Base-by-base conservation (phyloP, 2,329 filamentous ascomycete genomes). In the Trichophaea hybrida region DNA sequence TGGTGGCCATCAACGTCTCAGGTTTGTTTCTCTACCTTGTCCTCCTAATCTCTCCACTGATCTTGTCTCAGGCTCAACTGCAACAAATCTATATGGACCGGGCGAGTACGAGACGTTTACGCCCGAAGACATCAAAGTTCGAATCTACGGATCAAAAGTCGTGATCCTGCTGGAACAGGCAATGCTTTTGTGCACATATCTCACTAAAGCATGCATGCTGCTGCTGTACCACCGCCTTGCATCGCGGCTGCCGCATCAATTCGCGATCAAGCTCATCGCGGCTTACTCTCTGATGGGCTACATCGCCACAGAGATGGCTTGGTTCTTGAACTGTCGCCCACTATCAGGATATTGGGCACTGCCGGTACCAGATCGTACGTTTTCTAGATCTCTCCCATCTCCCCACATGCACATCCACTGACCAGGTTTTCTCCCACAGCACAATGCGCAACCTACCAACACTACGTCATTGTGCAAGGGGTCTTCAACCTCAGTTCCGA, bases 401-500 rank as follows among this genome's bases (percentile, higher is more conserved):
- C 37, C 33, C 2, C 13, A 7, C 6, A 24, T 58, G 44, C 52
- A 51, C 32, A 59, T 52, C 61, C 44, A 31, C 37, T 57, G 24
- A 48, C 46, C 6, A 35, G 24, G 15, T 31, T 31, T 7, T 37
- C 2, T 49, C 32, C 24, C 43, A 32, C 37, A 77, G 76, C 72
- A 1, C 79, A 83, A 73, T 83, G 80, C 67, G 78, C 78, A 0
- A 77, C 79, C 0, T 75, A 78, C 1, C 73, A 76, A 13, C 73
- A 80, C 66, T 81, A 81, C 65, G 74, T 80, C 8, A 80, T 81
- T 55, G 77, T 78, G 13, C 80, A 82, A 60, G 76, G 78, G 1
- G 73, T 75, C 3, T 76, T 83, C 67, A 83, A 84, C 65, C 77
- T 83, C 53, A 76, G 77, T 1, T 81, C 79, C 32, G 81, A 83